Percentiles rank a stretch among this genome's conserved stretches.
Evolutionary conservation across 139 green algal genomes (phyloP).

Genomic region (Dunaliella sp.): DNA sequence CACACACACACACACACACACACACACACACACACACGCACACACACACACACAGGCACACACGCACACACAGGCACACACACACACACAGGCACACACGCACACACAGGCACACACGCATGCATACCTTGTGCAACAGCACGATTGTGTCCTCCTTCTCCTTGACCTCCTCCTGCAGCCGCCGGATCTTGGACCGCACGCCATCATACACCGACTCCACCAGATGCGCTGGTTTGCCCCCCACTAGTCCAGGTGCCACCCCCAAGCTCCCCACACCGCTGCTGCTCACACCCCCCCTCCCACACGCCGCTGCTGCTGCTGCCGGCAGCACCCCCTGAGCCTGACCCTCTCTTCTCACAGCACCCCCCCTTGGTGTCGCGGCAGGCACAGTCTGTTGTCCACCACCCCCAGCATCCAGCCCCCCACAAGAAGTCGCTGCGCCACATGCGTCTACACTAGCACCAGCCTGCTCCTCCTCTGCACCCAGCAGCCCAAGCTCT

Average conservation of each 20-base stretch:
- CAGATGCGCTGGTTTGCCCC: conserved; percentile 26
- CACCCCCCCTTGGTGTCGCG: neutral
- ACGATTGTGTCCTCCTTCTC: conserved; percentile 25
- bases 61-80: neutral
- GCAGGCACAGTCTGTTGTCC: neutral
- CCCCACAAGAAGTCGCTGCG: too few relatives aligned
- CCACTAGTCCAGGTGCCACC: too few relatives aligned
- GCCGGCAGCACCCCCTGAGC: neutral
- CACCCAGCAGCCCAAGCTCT: conserved; percentile 8
- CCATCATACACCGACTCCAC: conserved; percentile 59
- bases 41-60: neutral
- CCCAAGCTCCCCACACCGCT: neutral
- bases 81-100: neutral
- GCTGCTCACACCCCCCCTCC: conserved; percentile 11
- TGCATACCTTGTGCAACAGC: conserved; percentile 27
- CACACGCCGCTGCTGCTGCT: neutral
- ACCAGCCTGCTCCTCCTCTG: neutral
- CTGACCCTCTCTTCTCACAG: too few relatives aligned
- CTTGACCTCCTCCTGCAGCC: conserved; percentile 38
- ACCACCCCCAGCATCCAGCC: neutral
- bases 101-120: neutral
- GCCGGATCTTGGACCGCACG: conserved; percentile 43
- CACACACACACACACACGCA: neutral
- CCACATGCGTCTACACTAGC: too few relatives aligned
- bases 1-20: neutral